Base-by-base conservation (phyloP, 2,329 filamentous ascomycete genomes). In the Albifimbria verrucaria region DNA sequence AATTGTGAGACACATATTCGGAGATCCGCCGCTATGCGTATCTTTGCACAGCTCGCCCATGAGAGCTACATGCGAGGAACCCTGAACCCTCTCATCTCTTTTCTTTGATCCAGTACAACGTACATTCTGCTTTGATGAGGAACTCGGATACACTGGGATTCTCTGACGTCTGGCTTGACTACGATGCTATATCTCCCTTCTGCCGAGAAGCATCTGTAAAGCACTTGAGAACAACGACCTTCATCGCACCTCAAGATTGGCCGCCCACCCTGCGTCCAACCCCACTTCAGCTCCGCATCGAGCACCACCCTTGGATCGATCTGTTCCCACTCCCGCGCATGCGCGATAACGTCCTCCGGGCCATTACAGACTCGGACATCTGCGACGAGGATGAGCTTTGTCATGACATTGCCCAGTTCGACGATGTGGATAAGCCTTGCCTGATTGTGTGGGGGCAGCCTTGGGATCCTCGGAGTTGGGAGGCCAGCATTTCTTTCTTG, bases 221-320 rank as follows among this genome's bases (percentile, higher is more conserved):
- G n/a, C 17, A 44, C 2, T 23, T 25, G 4, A 23, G 24, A 2
- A 3, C 44, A 17, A 47, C 44, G 10, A 25, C 44, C 23, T 24
- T n/a, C 21, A 18, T 47, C 20, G 21, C 44, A 7, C 11, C 9
- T 9, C 4, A 7, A 4, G 6, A 3, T 15, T 47, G 44, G 44
- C 44, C 44, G n/a, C 17, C 21, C 20, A 25, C 46, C 4, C 46
- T 48, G 17, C 46, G 25, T n/a, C 46, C 46, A 7, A 48, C 46
- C 23, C 25, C 25, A 11, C 46, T 48, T 7, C 46, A 48, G 46
- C 24, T 24, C 17, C 11, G 25, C 25, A n/a, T 48, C 25, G 26
- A 48, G 46, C 70, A 72, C 36, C 68, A 71, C 42, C 68, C 68
- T 2, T 73, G 69, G 65, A 53, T 72, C 4, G 70, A 72, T 58